A percentile compares a stretch with the other conserved stretches of the same genome.
Conservation (phyloP, 164 flowering plant genomes). For the Tetracentron sinense region DNA sequence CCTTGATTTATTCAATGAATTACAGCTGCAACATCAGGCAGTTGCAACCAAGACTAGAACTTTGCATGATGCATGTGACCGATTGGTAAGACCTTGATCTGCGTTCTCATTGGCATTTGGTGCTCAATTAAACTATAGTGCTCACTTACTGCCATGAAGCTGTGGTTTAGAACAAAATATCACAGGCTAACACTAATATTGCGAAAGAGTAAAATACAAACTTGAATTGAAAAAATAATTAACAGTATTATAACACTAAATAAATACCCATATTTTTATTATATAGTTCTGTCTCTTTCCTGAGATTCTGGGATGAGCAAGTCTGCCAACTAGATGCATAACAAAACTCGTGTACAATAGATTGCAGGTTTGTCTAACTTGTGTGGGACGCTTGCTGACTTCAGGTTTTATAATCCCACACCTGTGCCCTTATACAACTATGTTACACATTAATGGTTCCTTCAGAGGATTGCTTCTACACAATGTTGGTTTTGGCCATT, state of each 20-base stretch:
- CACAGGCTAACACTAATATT: too few species aligned
- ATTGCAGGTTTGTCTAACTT: not conserved
- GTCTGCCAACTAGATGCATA: not conserved
- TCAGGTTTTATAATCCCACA: not conserved
- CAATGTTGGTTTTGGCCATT: too few species aligned
- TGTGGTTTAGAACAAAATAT: not conserved
- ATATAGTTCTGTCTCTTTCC: not conserved
- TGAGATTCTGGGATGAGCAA: not conserved
- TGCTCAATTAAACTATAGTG: not conserved
- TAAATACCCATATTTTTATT: not conserved
- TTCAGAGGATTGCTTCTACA: not conserved
- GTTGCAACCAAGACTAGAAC: slow-evolving; percentile 95
- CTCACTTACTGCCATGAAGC: not conserved
- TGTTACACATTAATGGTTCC: not conserved
- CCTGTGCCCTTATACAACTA: not conserved
- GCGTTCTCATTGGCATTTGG: not conserved
- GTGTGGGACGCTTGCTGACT: not conserved
- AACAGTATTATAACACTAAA: not conserved
- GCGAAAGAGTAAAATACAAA: not conserved
- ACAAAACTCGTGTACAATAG: not conserved
- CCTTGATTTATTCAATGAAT: slow-evolving; percentile 72
- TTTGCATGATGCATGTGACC: slow-evolving; percentile 97
- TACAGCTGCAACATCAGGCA: slow-evolving; percentile 90
- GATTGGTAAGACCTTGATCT: slow-evolving; percentile 51
- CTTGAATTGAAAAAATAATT: not conserved